Conservation (phyloP, 345 rosid genomes). For the Gynandropsis gynandra region DNA sequence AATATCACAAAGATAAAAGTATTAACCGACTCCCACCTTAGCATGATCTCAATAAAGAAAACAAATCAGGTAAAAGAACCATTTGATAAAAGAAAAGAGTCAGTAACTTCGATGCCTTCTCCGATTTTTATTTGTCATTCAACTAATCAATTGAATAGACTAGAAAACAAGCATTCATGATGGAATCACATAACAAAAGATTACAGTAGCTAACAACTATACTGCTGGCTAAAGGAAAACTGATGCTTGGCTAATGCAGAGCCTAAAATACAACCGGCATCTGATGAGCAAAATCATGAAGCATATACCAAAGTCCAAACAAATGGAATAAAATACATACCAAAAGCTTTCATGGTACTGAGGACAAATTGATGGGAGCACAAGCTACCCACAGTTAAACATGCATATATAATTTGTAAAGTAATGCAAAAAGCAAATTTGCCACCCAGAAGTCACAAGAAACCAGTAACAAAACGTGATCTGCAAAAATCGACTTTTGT, state of each 20-base stretch:
- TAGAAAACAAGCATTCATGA: constrained; percentile 3
- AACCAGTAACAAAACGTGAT: too few species aligned
- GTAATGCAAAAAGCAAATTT: too few species aligned
- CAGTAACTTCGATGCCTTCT: neutral
- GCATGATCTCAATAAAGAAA: constrained; percentile 13
- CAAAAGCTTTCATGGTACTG: too few species aligned
- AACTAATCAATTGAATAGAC: neutral
- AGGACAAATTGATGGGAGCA: too few species aligned
- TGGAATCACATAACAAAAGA: neutral
- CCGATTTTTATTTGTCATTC: constrained; percentile 3
- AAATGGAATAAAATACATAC: too few species aligned
- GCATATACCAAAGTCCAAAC: too few species aligned
- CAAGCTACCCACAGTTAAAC: too few species aligned
- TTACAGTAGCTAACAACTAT: constrained; percentile 1
- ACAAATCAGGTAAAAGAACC: neutral
- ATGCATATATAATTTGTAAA: too few species aligned
- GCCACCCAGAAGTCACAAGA: too few species aligned
- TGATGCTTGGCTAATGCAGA: neutral
- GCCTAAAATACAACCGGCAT: neutral
- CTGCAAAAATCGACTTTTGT: too few species aligned
- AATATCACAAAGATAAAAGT: constrained; percentile 36
- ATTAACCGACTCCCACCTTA: constrained; percentile 17
- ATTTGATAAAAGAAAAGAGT: neutral
- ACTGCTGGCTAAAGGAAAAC: neutral
- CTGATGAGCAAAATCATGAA: too few species aligned